phyloP scores from a whole-genome alignment of 371 early-diverging fungal genomes.

The Dinochytrium kinnereticum region DNA sequence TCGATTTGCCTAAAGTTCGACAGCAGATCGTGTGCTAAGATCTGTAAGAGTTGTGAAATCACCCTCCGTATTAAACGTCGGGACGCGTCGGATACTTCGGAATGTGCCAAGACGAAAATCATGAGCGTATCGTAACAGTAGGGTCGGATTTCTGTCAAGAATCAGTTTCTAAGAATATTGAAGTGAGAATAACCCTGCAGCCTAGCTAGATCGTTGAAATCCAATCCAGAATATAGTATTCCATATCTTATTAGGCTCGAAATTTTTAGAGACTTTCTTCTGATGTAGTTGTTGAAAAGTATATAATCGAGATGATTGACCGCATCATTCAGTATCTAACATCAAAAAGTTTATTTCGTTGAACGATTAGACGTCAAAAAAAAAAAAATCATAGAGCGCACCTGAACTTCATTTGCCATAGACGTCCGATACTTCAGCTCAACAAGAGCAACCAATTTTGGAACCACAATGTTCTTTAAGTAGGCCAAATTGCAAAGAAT shows the following conservation, averaged over 20 bases:
- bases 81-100: conserved; percentile 77
- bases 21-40: conserved; percentile 78
- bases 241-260: conserved; percentile 75
- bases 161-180: not conserved
- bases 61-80: conserved; percentile 77
- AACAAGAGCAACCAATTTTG: conserved; percentile 73
- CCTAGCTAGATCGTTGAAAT: conserved; percentile 78
- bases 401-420: conserved; percentile 70
- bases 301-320: conserved; percentile 76
- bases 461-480: conserved; percentile 68
- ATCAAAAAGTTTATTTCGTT: not conserved
- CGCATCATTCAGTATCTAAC: conserved; percentile 64
- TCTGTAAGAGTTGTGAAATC: conserved; percentile 70
- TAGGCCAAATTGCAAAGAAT: conserved; percentile 82
- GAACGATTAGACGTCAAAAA: conserved; percentile 31
- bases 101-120: conserved; percentile 87
- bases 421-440: conserved; percentile 68
- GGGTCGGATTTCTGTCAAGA: conserved; percentile 75
- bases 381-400: too few species aligned
- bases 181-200: conserved; percentile 73
- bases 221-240: conserved; percentile 81
- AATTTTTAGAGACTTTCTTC: conserved; percentile 71
- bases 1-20: conserved; percentile 79
- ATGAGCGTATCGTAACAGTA: conserved; percentile 88
- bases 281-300: conserved; percentile 82